Conservation (phyloP, 2,329 filamentous ascomycete species). For the Monilinia vaccinii-corymbosi region DNA sequence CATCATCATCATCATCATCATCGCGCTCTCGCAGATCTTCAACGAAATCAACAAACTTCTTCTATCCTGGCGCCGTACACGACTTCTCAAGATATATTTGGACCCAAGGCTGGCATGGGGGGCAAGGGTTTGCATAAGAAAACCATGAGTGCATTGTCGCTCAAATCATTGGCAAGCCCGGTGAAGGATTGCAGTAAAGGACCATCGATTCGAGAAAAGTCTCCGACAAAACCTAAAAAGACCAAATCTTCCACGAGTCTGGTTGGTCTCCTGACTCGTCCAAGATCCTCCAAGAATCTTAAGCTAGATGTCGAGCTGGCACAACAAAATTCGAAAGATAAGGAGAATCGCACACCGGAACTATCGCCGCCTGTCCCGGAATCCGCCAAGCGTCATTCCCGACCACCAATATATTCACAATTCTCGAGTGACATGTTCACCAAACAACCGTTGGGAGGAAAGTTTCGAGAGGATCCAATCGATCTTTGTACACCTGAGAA, state of each 20-base stretch:
- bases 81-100: slow-evolving; percentile 31
- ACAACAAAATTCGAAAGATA: slow-evolving; percentile 51
- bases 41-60: slow-evolving; percentile 42
- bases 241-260: slow-evolving; percentile 70
- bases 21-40: slow-evolving; percentile 46
- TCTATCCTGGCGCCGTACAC: slow-evolving; percentile 32
- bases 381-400: slow-evolving; percentile 32
- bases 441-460: slow-evolving; percentile 32
- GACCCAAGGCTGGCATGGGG: slow-evolving; percentile 25
- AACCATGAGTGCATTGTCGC: slow-evolving; percentile 35
- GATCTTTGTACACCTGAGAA: slow-evolving; percentile 28
- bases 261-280: slow-evolving; percentile 63
- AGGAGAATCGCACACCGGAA: slow-evolving; percentile 68
- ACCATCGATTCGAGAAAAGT: slow-evolving; percentile 44
- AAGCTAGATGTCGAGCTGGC: slow-evolving; percentile 43
- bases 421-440: slow-evolving; percentile 42
- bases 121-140: slow-evolving; percentile 37
- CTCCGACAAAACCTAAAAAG: slow-evolving; percentile 53
- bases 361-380: slow-evolving; percentile 33
- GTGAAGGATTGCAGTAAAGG: slow-evolving; percentile 31
- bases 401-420: slow-evolving; percentile 73
- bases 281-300: slow-evolving; percentile 65
- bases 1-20: too few species aligned
- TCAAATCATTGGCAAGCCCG: slow-evolving; percentile 35
- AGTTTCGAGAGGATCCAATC: slow-evolving; percentile 30